Percentiles rank a stretch among this genome's conserved stretches.
phyloP scores from a whole-genome alignment of 139 green algal species.

The Trebouxia sp. region DNA sequence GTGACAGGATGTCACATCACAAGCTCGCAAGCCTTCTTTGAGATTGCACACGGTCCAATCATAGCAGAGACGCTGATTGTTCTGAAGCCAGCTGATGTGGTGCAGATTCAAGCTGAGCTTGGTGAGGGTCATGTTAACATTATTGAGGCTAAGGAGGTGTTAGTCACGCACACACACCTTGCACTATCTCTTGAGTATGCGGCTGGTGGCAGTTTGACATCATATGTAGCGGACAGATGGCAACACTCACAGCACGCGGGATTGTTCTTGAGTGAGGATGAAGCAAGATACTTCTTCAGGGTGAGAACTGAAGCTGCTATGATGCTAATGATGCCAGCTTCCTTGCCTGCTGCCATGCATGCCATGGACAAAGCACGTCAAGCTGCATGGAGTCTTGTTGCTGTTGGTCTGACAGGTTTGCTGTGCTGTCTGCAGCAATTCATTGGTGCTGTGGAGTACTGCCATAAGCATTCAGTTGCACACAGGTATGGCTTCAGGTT shows the following conservation, averaged over 20 bases:
- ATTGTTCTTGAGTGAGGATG: constrained; percentile 78
- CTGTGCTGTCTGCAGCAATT: constrained; percentile 77
- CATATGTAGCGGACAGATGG: constrained; percentile 70
- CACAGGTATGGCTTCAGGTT: constrained; percentile 52
- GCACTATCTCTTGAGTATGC: constrained; percentile 82
- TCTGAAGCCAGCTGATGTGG: not conserved
- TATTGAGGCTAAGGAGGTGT: constrained; percentile 59
- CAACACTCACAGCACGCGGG: constrained; percentile 63
- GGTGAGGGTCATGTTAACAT: constrained; percentile 71
- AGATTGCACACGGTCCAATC: too few relatives aligned
- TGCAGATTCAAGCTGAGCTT: constrained; percentile 73
- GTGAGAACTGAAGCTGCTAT: too few relatives aligned
- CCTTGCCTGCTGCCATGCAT: not conserved
- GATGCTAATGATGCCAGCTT: too few relatives aligned
- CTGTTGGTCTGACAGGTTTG: too few relatives aligned
- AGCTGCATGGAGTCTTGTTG: not conserved
- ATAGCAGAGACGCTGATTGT: too few relatives aligned
- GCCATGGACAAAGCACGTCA: too few relatives aligned
- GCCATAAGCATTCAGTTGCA: constrained; percentile 82
- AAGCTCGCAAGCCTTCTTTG: too few relatives aligned
- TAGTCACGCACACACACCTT: constrained; percentile 74
- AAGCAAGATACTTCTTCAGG: constrained; percentile 88
- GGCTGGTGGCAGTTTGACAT: constrained; percentile 42
- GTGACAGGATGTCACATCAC: too few relatives aligned
- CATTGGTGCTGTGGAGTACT: constrained; percentile 87